Base-by-base conservation (phyloP, 139 green algal species). In the Mesotaenium endlicherianum region DNA sequence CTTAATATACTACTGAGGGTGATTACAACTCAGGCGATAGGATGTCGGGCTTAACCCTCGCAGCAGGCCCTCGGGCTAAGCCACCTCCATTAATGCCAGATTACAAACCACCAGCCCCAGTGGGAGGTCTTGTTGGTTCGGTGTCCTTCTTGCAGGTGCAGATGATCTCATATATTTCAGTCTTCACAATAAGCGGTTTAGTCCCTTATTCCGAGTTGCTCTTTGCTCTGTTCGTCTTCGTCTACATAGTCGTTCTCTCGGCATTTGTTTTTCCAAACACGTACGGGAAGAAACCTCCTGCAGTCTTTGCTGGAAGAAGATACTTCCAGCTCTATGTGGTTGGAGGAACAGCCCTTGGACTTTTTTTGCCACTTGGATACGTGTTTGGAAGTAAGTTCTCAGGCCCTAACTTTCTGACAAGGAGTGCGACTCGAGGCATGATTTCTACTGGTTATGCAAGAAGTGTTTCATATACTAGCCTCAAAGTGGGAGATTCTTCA, bases 221-320 rank as follows among this genome's bases (percentile, higher is more conserved):
- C 41, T 47, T 11, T 5, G 6, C 60, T 5, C 17, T 72, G 41
- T 40, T 72, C 11, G 43, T 11, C 5, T 47, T 38, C 60, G 43
- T 72, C 41, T 72, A 72, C 11, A 72, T 6, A 47, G 60, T 11
- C 5, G 60, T 6, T 5, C 60, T 72, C 5, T 72, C 60, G 20
- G 5, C 43, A 47, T 72, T 47, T 38, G 60, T 72, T 6, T 72
- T 72, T 72, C 60, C 60, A 14, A 72, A 72, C 11, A 72, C 41
- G 6, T n/a, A 6, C 5, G 60, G 60, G 60, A 14, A 72, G 11
- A 72, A 72, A 38, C 6, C 60, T 6, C 8, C 60, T 11, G 8
- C 60, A 47, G 36, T 72, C 11, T 72, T 72, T 11, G 11, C 8
- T 40, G 11, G 41, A 47, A 36, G 11, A 6, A 6, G 6, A 11